phyloP scores from a whole-genome alignment of 2,329 filamentous ascomycete species.

The Cercospora canescens region DNA sequence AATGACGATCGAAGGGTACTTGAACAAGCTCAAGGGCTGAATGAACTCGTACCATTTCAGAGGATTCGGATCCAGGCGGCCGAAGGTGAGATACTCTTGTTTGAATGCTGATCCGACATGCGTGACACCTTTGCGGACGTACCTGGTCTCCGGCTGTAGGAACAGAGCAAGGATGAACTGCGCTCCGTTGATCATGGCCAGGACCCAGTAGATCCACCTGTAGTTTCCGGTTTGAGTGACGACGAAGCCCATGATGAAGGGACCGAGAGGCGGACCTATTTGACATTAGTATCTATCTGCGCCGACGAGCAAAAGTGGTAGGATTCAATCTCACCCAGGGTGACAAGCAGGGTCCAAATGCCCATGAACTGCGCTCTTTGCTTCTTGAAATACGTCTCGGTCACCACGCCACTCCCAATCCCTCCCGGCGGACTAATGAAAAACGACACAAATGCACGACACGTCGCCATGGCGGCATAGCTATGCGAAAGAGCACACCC shows the following conservation, averaged over 20 bases:
- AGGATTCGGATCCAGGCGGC: constrained; percentile 55
- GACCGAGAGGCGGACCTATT: constrained; percentile 41
- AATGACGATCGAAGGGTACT: constrained; percentile 51
- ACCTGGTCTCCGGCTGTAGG: constrained; percentile 57
- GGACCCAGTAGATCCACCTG: constrained; percentile 60
- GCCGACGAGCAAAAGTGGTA: not conserved
- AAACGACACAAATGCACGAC: constrained; percentile 55
- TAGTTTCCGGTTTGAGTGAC: constrained; percentile 52
- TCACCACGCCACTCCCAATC: constrained; percentile 59
- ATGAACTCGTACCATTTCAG: constrained; percentile 53
- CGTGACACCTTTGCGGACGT: constrained; percentile 44
- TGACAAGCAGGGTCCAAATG: constrained; percentile 57
- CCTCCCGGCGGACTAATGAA: constrained; percentile 57
- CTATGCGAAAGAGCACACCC: constrained; percentile 53
- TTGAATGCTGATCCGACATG: constrained; percentile 45
- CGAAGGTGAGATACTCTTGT: constrained; percentile 46
- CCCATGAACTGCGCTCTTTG: constrained; percentile 58
- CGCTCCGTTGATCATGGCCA: constrained; percentile 58
- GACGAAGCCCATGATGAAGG: constrained; percentile 47
- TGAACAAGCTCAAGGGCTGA: constrained; percentile 50
- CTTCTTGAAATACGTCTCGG: constrained; percentile 59
- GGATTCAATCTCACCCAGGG: constrained; percentile 38
- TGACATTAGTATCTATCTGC: not conserved
- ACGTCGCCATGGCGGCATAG: constrained; percentile 53
- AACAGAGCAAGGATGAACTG: constrained; percentile 60